Base-by-base conservation (phyloP, 805 yeast genomes). In the Pichia deserticola region DNA sequence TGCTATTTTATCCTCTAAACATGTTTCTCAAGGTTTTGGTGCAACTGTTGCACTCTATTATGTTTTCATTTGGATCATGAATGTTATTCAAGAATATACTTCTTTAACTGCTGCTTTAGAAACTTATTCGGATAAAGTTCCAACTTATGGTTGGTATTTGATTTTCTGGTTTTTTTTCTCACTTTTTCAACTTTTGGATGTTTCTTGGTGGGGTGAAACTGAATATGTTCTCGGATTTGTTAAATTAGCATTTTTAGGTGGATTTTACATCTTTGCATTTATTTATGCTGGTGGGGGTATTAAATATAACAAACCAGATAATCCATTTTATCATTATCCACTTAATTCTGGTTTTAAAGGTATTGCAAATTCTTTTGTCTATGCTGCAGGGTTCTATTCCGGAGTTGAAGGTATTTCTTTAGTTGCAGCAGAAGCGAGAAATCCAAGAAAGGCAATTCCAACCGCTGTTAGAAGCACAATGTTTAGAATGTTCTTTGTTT, bases 371-470 rank as follows among this genome's bases (percentile, higher is more conserved):
- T 53, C 58, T 4, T 56, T 61, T 40, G 58, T 54, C 25, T 54
- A 57, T 36, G 60, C 60, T 8, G 56, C 59, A 42, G 56, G 56
- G 13, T 57, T 54, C n/a, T 61, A 60, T 36, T 55, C 60, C 2
- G 65, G 64, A 40, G 52, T 60, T 36, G 66, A 62, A 45, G 50
- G 59, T 52, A 51, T 60, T 33, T 58, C 83, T 13, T 65, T 81
- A 34, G 73, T 80, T 38, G 85, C 86, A 0, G 79, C 81, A 32
- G 86, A 81, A 57, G 70, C 82, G 4, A 73, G 75, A 56, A 79
- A 81, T 56, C 86, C 86, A 3, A 64, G 73, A 39, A 71, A 68
- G 48, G 78, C 82, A 5, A 72, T 81, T 51, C 86, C 86, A 8
- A 67, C 66, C 29, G 84, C 83, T 4, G 77, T 79, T 49, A 72